phyloP scores from a whole-genome alignment of 2,329 filamentous ascomycete species.

The Penicillium sp. region DNA sequence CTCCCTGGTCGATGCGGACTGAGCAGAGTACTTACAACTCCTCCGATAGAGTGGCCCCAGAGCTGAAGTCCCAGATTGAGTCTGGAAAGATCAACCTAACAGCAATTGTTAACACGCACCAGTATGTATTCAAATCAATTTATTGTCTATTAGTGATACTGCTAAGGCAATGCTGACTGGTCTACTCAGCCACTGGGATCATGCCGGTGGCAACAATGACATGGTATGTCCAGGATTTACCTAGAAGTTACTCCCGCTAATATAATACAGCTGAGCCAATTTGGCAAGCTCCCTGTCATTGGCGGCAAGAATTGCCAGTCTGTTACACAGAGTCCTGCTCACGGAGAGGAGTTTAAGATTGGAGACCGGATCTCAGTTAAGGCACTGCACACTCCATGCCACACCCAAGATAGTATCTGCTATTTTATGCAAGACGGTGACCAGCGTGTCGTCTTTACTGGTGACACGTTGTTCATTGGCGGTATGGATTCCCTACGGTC shows the following conservation, averaged over 20 bases:
- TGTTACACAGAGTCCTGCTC: slow-evolving; percentile 75
- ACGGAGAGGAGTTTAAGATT: slow-evolving; percentile 79
- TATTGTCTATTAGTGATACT: no score
- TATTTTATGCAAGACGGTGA: slow-evolving; percentile 82
- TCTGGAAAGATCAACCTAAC: slow-evolving; percentile 77
- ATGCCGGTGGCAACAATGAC: slow-evolving; percentile 87
- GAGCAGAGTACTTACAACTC: background rate
- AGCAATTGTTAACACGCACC: slow-evolving; percentile 94
- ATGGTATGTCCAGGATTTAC: slow-evolving; percentile 58
- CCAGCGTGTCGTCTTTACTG: slow-evolving; percentile 83
- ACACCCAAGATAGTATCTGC: slow-evolving; percentile 98
- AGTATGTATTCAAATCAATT: slow-evolving; percentile 66
- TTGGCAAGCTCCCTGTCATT: slow-evolving; percentile 72
- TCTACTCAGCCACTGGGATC: slow-evolving; percentile 78
- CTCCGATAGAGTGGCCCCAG: slow-evolving; percentile 59
- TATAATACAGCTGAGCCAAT: slow-evolving; percentile 58
- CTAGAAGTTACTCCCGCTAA: slow-evolving; percentile 2
- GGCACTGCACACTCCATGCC: slow-evolving; percentile 93
- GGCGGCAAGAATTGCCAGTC: slow-evolving; percentile 84
- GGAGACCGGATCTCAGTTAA: slow-evolving; percentile 79
- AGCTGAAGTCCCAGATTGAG: slow-evolving; percentile 73
- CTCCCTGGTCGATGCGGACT: background rate
- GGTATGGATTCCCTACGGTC: slow-evolving; percentile 58
- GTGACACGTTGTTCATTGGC: slow-evolving; percentile 93
- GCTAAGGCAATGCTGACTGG: slow-evolving; percentile 15